These are phyloP conservation scores for Stagonosporopsis cucurbitacearum DNA, from an alignment of 2,329 filamentous ascomycete species.

Conservation along the genomic window DNA sequence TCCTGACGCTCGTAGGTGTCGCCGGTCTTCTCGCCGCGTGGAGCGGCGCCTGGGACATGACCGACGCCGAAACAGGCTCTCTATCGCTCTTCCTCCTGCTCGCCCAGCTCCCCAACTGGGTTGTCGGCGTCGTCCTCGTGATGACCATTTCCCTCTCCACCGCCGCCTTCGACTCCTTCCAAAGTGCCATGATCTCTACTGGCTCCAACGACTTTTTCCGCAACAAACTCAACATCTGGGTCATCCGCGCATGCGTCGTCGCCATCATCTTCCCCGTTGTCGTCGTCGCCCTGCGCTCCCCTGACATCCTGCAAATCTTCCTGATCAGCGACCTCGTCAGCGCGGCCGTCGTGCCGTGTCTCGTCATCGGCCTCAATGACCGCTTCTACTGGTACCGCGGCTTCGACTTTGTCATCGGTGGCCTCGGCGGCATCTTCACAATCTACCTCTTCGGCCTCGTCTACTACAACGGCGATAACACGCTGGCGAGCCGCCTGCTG, in stretches of 20 bases:
- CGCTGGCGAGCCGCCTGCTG: constrained; percentile 70
- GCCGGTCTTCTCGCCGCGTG: constrained; percentile 79
- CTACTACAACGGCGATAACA: constrained; percentile 75
- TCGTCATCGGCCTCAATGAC: constrained; percentile 74
- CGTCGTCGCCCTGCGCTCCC: constrained; percentile 74
- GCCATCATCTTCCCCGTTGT: constrained; percentile 76
- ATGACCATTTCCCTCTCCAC: constrained; percentile 81
- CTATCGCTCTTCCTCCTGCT: constrained; percentile 79
- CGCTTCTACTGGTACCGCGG: constrained; percentile 75
- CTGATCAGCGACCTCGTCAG: constrained; percentile 82
- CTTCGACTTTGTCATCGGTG: constrained; percentile 79
- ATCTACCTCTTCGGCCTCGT: constrained; percentile 83
- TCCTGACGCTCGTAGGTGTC: constrained; percentile 74
- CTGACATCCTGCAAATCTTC: constrained; percentile 80
- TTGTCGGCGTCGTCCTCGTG: constrained; percentile 80
- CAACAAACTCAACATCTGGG: constrained; percentile 78
- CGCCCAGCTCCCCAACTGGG: constrained; percentile 75
- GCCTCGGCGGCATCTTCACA: constrained; percentile 76
- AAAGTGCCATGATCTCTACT: constrained; percentile 84
- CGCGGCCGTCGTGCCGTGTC: constrained; percentile 74
- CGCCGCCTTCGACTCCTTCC: constrained; percentile 79
- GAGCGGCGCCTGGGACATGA: constrained; percentile 74
- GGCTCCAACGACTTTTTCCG: constrained; percentile 85
- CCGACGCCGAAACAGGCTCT: constrained; percentile 67
- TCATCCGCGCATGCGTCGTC: constrained; percentile 72